These are phyloP conservation scores for Lumnitzera racemosa DNA, from an alignment of 345 rosid genomes.

Conservation along the genomic window DNA sequence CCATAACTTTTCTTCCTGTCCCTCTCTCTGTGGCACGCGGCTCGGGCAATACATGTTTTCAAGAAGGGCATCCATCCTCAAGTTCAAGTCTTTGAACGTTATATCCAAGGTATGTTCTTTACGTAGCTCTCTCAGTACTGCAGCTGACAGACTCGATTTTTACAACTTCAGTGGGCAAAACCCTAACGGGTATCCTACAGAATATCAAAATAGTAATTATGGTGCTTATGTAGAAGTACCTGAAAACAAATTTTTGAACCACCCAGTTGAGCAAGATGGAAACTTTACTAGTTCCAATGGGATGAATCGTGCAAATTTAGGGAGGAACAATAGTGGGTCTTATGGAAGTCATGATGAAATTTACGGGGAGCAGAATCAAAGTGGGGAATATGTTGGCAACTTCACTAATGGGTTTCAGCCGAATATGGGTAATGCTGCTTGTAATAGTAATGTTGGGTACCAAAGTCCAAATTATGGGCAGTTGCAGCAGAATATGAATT, in stretches of 20 bases:
- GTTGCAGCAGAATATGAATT: neutral
- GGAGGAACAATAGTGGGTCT: neutral
- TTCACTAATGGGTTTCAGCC: slow-evolving; percentile 11
- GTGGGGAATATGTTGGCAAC: slow-evolving; percentile 6
- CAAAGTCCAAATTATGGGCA: neutral
- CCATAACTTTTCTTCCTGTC: too few relatives aligned
- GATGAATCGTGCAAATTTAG: slow-evolving; percentile 7
- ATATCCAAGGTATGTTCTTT: slow-evolving; percentile 26
- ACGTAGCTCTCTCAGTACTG: slow-evolving; percentile 30
- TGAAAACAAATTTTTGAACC: slow-evolving; percentile 3
- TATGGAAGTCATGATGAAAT: slow-evolving; percentile 11
- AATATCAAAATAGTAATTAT: slow-evolving; percentile 14
- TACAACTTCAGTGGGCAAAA: slow-evolving; percentile 13
- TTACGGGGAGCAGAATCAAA: slow-evolving; percentile 12
- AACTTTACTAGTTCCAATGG: slow-evolving; percentile 13
- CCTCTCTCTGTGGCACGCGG: too few relatives aligned
- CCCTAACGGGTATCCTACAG: slow-evolving; percentile 9
- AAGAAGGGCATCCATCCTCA: slow-evolving; percentile 21
- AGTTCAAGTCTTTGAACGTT: slow-evolving; percentile 19
- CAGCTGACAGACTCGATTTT: slow-evolving; percentile 40
- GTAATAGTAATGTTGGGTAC: slow-evolving; percentile 3
- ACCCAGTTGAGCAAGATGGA: slow-evolving; percentile 13
- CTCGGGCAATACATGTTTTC: slow-evolving; percentile 24
- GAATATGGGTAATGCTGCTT: neutral
- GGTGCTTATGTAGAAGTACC: slow-evolving; percentile 10